phyloP scores from a whole-genome alignment of 108 stramenopile genomes.

The Discostella stelligeroides region DNA sequence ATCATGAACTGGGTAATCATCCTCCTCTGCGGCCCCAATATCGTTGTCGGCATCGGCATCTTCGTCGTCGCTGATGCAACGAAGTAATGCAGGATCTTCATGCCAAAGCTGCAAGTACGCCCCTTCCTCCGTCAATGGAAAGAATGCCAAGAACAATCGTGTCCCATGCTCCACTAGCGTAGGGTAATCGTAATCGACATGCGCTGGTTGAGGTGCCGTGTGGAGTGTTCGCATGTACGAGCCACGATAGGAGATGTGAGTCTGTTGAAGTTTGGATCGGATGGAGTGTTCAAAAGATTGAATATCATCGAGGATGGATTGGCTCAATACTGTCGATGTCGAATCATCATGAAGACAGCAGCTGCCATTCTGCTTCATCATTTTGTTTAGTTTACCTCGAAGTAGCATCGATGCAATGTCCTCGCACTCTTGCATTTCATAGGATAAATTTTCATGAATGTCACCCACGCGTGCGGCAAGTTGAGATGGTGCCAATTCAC shows the following conservation, averaged over 20 bases:
- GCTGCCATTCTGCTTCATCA: neutral
- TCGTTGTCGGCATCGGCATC: no score
- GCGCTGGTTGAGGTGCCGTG: conserved; percentile 67
- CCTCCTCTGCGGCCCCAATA: no score
- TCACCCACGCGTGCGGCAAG: conserved; percentile 63
- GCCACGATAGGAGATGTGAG: conserved; percentile 36
- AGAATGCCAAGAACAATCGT: conserved; percentile 57
- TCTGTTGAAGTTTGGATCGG: conserved; percentile 22
- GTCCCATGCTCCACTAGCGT: conserved; percentile 37
- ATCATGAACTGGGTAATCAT: neutral
- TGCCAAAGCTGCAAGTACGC: conserved; percentile 66
- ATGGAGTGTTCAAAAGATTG: conserved; percentile 31
- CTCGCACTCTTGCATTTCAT: conserved; percentile 53
- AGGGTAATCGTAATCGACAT: conserved; percentile 73
- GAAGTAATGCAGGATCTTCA: conserved; percentile 2
- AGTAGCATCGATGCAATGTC: conserved; percentile 15
- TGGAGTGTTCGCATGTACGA: conserved; percentile 62
- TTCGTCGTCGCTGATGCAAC: neutral
- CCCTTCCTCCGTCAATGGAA: conserved; percentile 66
- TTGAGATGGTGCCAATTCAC: conserved; percentile 35
- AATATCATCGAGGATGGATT: conserved; percentile 19
- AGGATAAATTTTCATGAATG: conserved; percentile 63
- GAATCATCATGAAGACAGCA: neutral
- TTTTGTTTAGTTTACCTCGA: neutral
- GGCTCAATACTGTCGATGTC: neutral